Percentiles rank a stretch among this genome's conserved stretches.
These are phyloP conservation scores for Aspergillus puulaauensis DNA, from an alignment of 2,329 filamentous ascomycete genomes.

Conservation along the genomic window DNA sequence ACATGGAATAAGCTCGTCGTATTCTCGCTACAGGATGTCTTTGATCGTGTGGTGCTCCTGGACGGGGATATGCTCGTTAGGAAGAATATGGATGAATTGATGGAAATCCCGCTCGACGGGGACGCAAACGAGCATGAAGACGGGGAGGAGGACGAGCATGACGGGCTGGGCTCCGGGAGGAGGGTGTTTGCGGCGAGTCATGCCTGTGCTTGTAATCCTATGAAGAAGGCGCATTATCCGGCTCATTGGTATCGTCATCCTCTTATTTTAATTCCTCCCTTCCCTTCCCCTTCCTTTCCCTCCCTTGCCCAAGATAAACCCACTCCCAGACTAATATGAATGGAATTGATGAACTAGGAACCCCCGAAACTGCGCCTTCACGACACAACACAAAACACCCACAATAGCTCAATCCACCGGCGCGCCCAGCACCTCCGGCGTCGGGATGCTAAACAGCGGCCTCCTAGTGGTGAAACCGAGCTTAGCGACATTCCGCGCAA, in stretches of 20 bases:
- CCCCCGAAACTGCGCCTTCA: slow-evolving; percentile 62
- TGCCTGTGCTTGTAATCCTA: slow-evolving; percentile 22
- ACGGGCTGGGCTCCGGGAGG: not conserved
- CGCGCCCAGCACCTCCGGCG: slow-evolving; percentile 50
- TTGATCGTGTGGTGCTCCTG: slow-evolving; percentile 76
- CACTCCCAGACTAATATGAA: no score
- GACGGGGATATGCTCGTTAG: slow-evolving; percentile 86
- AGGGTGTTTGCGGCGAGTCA: slow-evolving; percentile 57
- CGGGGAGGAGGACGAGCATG: not conserved
- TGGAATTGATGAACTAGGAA: slow-evolving; percentile 22
- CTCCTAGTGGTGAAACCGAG: slow-evolving; percentile 62
- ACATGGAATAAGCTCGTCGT: slow-evolving; percentile 85
- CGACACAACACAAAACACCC: slow-evolving; percentile 51
- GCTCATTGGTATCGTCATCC: slow-evolving; percentile 53
- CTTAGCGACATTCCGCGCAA: slow-evolving; percentile 52
- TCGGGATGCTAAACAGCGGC: slow-evolving; percentile 61
- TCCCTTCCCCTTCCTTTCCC: not conserved
- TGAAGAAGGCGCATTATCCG: slow-evolving; percentile 22
- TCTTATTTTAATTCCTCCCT: not conserved
- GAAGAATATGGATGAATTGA: slow-evolving; percentile 87
- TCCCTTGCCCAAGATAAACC: not conserved
- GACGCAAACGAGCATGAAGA: slow-evolving; percentile 52
- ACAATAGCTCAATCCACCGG: slow-evolving; percentile 37
- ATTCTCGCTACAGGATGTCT: slow-evolving; percentile 72
- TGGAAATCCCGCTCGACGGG: slow-evolving; percentile 73